These are phyloP conservation scores for Scutellaria baicalensis DNA, from an alignment of 257 asterid species.

Conservation along the genomic window DNA sequence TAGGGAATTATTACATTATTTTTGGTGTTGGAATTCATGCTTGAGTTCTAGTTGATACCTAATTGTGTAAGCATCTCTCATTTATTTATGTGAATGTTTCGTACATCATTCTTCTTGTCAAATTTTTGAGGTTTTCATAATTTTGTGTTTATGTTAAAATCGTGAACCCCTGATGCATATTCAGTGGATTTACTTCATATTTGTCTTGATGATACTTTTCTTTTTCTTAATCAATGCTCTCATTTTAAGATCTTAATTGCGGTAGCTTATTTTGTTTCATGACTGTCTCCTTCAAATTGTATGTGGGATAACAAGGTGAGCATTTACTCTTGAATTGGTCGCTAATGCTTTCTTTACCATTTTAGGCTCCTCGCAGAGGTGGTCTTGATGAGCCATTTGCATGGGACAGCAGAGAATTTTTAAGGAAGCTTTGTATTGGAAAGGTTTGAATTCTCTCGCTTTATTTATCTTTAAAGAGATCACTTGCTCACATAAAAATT, in stretches of 20 bases:
- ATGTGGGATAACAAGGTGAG: background rate
- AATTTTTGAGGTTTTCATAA: background rate
- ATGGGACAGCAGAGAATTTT: slow-evolving; percentile 88
- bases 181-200: background rate
- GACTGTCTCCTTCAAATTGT: background rate
- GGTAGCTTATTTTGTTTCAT: background rate
- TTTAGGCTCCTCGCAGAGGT: slow-evolving; percentile 82
- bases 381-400: slow-evolving; percentile 93
- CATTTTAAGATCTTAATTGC: background rate
- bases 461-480: background rate
- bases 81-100: background rate
- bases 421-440: slow-evolving; percentile 87
- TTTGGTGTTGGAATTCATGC: background rate
- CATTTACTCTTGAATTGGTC: background rate
- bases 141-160: background rate
- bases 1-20: background rate
- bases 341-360: slow-evolving; percentile 3
- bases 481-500: no score
- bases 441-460: slow-evolving; percentile 43
- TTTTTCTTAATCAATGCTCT: background rate
- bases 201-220: background rate
- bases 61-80: background rate
- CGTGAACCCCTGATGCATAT: background rate
- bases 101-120: background rate
- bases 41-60: background rate